phyloP scores from a whole-genome alignment of 2,329 filamentous ascomycete genomes.

The Botrytis cinerea region DNA sequence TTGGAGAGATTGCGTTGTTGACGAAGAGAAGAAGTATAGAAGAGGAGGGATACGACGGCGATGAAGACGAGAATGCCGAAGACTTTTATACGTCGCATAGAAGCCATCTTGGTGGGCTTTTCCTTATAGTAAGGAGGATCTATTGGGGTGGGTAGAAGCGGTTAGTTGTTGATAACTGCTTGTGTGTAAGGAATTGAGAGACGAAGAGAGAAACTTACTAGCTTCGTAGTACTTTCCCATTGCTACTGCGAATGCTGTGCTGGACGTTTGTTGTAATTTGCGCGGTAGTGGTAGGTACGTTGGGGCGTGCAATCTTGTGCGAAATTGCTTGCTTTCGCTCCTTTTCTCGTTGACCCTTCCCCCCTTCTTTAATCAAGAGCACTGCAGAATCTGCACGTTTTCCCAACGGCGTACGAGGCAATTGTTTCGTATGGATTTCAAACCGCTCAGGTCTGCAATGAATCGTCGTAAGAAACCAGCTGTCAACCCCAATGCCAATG shows the following conservation, averaged over 20 bases:
- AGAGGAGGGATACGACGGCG: slow-evolving; percentile 67
- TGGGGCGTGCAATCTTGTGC: background rate
- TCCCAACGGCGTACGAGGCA: background rate
- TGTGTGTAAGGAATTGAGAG: background rate
- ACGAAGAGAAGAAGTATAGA: slow-evolving; percentile 66
- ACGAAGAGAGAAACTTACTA: slow-evolving; percentile 10
- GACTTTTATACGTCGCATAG: slow-evolving; percentile 68
- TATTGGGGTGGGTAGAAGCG: background rate
- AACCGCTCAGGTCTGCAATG: background rate
- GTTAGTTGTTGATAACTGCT: slow-evolving; percentile 5
- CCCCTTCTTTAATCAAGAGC: background rate
- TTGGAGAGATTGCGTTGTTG: slow-evolving; percentile 48
- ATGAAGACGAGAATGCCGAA: slow-evolving; percentile 65
- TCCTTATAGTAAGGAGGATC: slow-evolving; percentile 30
- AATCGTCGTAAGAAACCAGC: background rate
- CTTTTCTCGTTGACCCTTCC: background rate
- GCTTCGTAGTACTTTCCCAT: slow-evolving; percentile 23
- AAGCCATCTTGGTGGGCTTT: slow-evolving; percentile 56
- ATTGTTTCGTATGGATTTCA: background rate
- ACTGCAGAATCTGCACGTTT: background rate
- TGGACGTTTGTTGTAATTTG: background rate
- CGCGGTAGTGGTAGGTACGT: background rate
- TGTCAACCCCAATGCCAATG: slow-evolving; percentile 6
- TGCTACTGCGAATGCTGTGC: slow-evolving; percentile 2
- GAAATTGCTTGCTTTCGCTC: background rate